Base-by-base conservation (phyloP, 805 yeast species). In the Myxozyma neglecta region DNA sequence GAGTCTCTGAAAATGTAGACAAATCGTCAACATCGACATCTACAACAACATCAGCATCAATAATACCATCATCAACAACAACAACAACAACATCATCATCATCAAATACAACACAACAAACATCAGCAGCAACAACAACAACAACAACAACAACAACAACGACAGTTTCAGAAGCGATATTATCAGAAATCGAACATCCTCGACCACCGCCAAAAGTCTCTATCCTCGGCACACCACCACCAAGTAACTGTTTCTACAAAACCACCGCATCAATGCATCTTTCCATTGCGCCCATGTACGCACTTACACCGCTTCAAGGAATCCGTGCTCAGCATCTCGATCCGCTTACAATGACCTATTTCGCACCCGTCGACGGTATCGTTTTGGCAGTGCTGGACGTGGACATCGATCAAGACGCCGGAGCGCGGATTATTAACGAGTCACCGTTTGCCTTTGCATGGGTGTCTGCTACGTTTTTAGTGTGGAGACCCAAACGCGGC, bases 401-500 rank as follows among this genome's bases (percentile, higher is more conserved):
- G 36, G 73, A 80, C 63, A 73, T 89, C 34, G 75, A 76, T 36
- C 71, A 71, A 10, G 83, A 80, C 43, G 77, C 78, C 3, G 73
- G 71, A 3, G 90, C 92, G 48, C 84, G 83, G 67, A 79, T 93
- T 54, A 81, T 88, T 56, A 85, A 84, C 63, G 92, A 89, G 57
- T 84, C 91, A 24, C 97, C 99, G 29, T 93, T 92, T 73, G 82
- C 93, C 35, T 94, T 88, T 74, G 72, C 88, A 56, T 94, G 99
- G 98, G 81, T 90, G 50, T 77, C 84, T 3, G 96, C 88, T 8
- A 94, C 90, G 57, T 80, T 94, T 52, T 79, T 90, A 59, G 83
- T 91, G 53, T 94, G 99, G 98, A 84, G 82, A 70, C 99, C 99
- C 4, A 84, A 84, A 69, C 79, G 85, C n/a, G 97, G 96, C 3